Conservation (phyloP, 106 monocot species). For the Dendrobium nobile region DNA sequence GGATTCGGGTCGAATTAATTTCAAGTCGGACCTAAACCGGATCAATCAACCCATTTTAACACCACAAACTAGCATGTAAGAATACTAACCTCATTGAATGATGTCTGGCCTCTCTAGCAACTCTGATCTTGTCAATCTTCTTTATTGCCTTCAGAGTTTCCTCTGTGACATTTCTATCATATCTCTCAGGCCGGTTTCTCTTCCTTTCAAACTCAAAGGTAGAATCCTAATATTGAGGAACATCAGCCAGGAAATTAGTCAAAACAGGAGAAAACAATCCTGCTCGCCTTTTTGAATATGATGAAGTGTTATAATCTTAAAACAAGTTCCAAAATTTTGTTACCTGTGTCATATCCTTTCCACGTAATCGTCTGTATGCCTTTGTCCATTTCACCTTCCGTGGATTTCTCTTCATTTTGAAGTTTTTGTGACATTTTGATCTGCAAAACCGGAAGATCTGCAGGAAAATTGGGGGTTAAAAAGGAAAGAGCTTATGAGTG, state of each 20-base stretch:
- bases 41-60: no score
- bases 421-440: constrained; percentile 95
- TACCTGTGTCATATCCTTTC: constrained; percentile 97
- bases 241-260: neutral
- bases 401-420: constrained; percentile 99
- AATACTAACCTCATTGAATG: constrained; percentile 37
- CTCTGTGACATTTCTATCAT: constrained; percentile 64
- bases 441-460: constrained; percentile 89
- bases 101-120: constrained; percentile 49
- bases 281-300: neutral
- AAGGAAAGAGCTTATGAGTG: neutral
- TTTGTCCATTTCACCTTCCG: constrained; percentile 95
- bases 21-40: no score
- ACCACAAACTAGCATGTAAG: neutral
- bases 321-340: neutral
- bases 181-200: constrained; percentile 81
- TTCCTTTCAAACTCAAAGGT: constrained; percentile 96
- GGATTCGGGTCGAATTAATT: no score
- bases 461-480: constrained; percentile 11
- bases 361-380: constrained; percentile 65
- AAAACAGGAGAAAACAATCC: neutral
- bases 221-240: constrained; percentile 33
- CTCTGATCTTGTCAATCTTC: constrained; percentile 66
- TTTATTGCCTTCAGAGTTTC: constrained; percentile 70
- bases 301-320: neutral